phyloP scores from a whole-genome alignment of 1,284 basidiomycete genomes.

The Xanthoconium separans region DNA sequence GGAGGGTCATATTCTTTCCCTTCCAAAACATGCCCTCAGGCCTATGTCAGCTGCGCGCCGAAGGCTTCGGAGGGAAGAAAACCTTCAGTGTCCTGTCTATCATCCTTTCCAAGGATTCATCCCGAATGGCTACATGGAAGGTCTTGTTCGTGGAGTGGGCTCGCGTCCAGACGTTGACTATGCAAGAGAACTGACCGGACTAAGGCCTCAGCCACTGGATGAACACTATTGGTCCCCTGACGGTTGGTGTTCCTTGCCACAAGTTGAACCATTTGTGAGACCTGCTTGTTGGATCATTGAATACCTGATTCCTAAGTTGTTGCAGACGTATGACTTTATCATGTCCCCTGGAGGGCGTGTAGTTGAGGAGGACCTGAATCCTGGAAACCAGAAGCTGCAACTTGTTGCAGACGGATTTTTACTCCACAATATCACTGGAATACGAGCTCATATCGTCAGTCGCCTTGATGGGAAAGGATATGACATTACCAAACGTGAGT shows the following conservation, averaged over 20 bases:
- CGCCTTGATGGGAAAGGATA: constrained; percentile 84
- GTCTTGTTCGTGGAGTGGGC: constrained; percentile 66
- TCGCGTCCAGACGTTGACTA: constrained; percentile 78
- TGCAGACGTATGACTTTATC: constrained; percentile 76
- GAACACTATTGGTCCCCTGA: constrained; percentile 57
- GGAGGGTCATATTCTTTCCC: constrained; percentile 85
- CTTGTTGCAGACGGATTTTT: constrained; percentile 69
- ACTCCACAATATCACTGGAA: constrained; percentile 73
- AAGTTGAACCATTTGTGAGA: constrained; percentile 69
- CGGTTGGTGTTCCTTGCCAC: constrained; percentile 74
- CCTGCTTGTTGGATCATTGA: constrained; percentile 9
- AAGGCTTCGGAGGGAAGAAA: constrained; percentile 63
- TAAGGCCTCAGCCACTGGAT: constrained; percentile 49
- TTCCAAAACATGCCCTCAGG: constrained; percentile 54
- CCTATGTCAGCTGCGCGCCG: constrained; percentile 58
- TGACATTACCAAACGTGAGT: constrained; percentile 77
- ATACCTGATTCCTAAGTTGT: constrained; percentile 8
- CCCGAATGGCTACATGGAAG: constrained; percentile 33
- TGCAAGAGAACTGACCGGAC: constrained; percentile 63
- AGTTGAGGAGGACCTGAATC: constrained; percentile 68
- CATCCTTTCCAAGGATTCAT: constrained; percentile 40
- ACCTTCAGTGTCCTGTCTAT: constrained; percentile 74
- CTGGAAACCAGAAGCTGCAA: constrained; percentile 63
- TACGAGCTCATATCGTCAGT: constrained; percentile 73
- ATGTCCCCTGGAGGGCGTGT: constrained; percentile 56